These are phyloP conservation scores for Oidium heveae DNA, from an alignment of 2,329 filamentous ascomycete genomes.

Conservation along the genomic window DNA sequence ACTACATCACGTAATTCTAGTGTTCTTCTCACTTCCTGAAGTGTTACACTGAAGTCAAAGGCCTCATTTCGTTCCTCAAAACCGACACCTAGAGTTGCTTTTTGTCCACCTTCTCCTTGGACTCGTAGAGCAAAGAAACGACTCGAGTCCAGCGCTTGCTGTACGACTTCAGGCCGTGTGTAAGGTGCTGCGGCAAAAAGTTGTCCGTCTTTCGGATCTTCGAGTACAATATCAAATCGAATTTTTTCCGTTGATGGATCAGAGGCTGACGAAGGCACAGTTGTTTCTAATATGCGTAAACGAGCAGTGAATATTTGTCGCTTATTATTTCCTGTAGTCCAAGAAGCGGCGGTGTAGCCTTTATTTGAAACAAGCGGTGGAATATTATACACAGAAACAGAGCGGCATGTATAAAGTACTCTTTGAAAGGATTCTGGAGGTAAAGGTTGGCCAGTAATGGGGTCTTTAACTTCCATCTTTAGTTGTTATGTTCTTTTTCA, in stretches of 20 bases:
- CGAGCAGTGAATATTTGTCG: constrained; percentile 71
- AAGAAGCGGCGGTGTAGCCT: constrained; percentile 52
- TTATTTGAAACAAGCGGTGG: constrained; percentile 54
- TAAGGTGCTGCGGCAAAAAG: constrained; percentile 74
- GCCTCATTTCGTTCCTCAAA: constrained; percentile 72
- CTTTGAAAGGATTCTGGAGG: constrained; percentile 61
- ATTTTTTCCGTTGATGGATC: constrained; percentile 23
- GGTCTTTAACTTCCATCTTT: constrained; percentile 26
- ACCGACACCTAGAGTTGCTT: constrained; percentile 59
- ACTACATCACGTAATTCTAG: constrained; percentile 30
- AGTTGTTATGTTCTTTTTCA: no score
- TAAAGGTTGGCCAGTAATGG: constrained; percentile 40
- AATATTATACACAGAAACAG: constrained; percentile 70
- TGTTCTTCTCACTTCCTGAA: constrained; percentile 54
- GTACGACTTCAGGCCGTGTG: constrained; percentile 36
- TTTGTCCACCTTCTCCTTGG: constrained; percentile 46
- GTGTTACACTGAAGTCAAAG: constrained; percentile 59
- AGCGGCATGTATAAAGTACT: constrained; percentile 49
- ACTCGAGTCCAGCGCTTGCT: constrained; percentile 53
- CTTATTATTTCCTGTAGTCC: constrained; percentile 43
- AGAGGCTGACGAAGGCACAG: constrained; percentile 18
- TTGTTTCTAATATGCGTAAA: constrained; percentile 54
- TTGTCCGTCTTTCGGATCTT: constrained; percentile 45
- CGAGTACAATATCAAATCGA: constrained; percentile 52
- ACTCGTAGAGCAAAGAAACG: constrained; percentile 71